Base-by-base conservation (phyloP, 306 rosid species). In the Pueraria montana region DNA sequence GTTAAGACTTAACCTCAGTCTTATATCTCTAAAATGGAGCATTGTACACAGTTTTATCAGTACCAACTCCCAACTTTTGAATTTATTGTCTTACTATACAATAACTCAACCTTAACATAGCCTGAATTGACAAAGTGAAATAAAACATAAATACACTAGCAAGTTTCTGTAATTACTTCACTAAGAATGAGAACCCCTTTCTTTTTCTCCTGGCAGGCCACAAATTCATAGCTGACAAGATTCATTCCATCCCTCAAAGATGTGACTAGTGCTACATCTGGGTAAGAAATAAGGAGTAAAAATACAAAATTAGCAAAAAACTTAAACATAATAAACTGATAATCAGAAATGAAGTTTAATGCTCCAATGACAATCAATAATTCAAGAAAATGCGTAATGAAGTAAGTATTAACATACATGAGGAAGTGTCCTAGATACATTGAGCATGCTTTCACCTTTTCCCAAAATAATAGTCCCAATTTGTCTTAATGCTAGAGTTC, bases 171-270 rank as follows among this genome's bases (percentile, higher is more conserved):
- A 84, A 50, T 87, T 89, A 94, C 98, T 89, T 94, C 97, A 79
- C 97, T 92, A 26, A 94, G 98, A 84, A 92, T 90, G 80, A 92
- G 93, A 76, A 94, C 97, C 58, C 97, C 98, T 87, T 84, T 94
- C 90, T 90, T 95, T 84, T 87, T 84, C 78, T 95, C 99, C 87
- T 96, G 98, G 77, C 99, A 96, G 6, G 98, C 97, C 55, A 96
- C 98, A 82, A 85, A 93, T 90, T 96, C 99, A 78, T 96, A 96
- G 87, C 99, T 96, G 82, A 93, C 99, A 70, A 96, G 99, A 87
- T 96, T 96, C 99, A 96, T 93, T 82, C 99, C 99, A 80, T 96
- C 99, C 87, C 99, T 96, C 75, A 93, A 83, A 69, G 99, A 96
- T 72, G 99, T 96, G 62, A 96, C 97, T 27, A 96, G 96, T 7